Evolutionary conservation across 495 filamentous ascomycete genomes (phyloP).

Genomic region (Ascodesmis nigricans): DNA sequence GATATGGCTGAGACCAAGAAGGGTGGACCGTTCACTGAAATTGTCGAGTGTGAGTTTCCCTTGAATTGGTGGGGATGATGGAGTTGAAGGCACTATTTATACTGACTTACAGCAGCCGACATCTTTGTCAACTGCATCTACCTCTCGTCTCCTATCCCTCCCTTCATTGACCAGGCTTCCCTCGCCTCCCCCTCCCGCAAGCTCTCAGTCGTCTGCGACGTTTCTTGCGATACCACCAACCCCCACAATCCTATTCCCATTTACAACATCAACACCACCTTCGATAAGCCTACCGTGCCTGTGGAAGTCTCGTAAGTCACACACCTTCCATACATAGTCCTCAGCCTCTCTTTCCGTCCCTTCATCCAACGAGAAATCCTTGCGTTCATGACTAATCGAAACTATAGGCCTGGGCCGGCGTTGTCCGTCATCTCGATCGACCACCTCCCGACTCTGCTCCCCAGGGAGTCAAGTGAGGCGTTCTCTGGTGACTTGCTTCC

Average conservation of each 20-base stretch:
- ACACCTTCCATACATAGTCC: too few relatives aligned
- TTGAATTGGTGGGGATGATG: slow-evolving; percentile 7
- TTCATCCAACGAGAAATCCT: background rate
- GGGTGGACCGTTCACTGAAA: slow-evolving; percentile 74
- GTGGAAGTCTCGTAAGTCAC: slow-evolving; percentile 30
- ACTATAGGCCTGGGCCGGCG: slow-evolving; percentile 31
- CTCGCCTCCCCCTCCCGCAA: slow-evolving; percentile 46
- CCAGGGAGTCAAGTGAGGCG: slow-evolving; percentile 68
- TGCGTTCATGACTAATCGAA: background rate
- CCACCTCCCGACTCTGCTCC: slow-evolving; percentile 69
- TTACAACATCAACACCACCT: slow-evolving; percentile 62
- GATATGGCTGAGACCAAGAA: slow-evolving; percentile 74
- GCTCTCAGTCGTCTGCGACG: slow-evolving; percentile 73
- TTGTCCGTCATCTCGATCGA: slow-evolving; percentile 72
- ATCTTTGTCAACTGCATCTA: slow-evolving; percentile 94
- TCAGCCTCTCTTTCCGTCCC: too few relatives aligned
- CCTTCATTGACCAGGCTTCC: slow-evolving; percentile 49
- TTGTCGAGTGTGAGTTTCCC: slow-evolving; percentile 33
- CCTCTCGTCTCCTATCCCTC: slow-evolving; percentile 42
- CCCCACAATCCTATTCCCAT: slow-evolving; percentile 63
- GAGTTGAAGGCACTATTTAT: slow-evolving; percentile 13
- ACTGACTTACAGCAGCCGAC: slow-evolving; percentile 22
- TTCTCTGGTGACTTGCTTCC: slow-evolving; percentile 66
- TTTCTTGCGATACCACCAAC: slow-evolving; percentile 56
- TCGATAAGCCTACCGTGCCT: slow-evolving; percentile 60